These are phyloP conservation scores for Colletotrichum spaethianum DNA, from an alignment of 2,329 filamentous ascomycete species.

Conservation along the genomic window DNA sequence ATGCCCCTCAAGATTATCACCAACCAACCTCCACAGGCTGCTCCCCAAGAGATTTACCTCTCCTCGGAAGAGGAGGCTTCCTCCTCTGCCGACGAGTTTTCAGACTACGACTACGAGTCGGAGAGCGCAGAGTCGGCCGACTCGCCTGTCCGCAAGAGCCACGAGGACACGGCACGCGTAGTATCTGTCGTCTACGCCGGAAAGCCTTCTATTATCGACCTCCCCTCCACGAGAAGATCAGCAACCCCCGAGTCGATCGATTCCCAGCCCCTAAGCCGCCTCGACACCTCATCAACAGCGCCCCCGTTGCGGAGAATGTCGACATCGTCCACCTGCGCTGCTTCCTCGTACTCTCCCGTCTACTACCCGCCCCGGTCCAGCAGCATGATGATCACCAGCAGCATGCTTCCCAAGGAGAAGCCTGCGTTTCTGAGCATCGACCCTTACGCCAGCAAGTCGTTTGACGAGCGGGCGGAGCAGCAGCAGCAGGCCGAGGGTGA, in stretches of 20 bases:
- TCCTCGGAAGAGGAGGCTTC: conserved; percentile 77
- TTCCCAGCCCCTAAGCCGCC: conserved; percentile 46
- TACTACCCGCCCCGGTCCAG: conserved; percentile 59
- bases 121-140: conserved; percentile 51
- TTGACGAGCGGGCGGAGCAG: conserved; percentile 47
- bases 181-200: conserved; percentile 73
- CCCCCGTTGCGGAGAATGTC: conserved; percentile 50
- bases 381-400: conserved; percentile 54
- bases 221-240: conserved; percentile 58
- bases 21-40: conserved; percentile 53
- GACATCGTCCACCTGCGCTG: conserved; percentile 52
- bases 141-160: conserved; percentile 55
- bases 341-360: conserved; percentile 48
- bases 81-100: conserved; percentile 72
- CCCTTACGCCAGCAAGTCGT: conserved; percentile 62
- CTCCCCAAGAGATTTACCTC: conserved; percentile 73
- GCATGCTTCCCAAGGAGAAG: conserved; percentile 52
- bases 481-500: conserved; percentile 46
- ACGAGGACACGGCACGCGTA: conserved; percentile 70
- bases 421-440: conserved; percentile 69
- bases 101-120: conserved; percentile 64
- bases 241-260: conserved; percentile 57
- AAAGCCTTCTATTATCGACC: conserved; percentile 71
- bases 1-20: conserved; percentile 51
- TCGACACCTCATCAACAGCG: conserved; percentile 47